Base-by-base conservation (phyloP, 2,329 filamentous ascomycete genomes). In the Drechslera avenae region DNA sequence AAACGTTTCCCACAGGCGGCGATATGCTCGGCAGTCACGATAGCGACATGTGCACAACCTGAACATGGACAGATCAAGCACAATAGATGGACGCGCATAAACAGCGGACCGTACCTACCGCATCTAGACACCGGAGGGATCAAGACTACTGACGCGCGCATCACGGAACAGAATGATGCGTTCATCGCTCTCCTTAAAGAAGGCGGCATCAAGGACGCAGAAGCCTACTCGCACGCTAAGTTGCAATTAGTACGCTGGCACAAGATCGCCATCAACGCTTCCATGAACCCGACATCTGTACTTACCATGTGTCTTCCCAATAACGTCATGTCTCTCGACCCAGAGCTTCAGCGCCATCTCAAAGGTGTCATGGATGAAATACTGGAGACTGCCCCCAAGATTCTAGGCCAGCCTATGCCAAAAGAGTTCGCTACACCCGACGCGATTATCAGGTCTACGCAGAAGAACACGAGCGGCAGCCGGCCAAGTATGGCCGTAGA, bases 201-300 rank as follows among this genome's bases (percentile, higher is more conserved):
- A n/a, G 86, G 86, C 31, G 82, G 82, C 1, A 83, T 90, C 57
- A 80, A 80, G 51, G 87, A 90, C 69, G 85, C 86, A 4, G 82
- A 86, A 54, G 76, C 81, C 6, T 84, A 87, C 61, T 79, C 83
- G 39, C 85, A 89, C 69, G 75, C 84, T 26, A 86, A 84, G 52
- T 76, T 90, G 37, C 88, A 90, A 72, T 81, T 84, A 34, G 82
- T 90, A 14, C 79, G 87, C 18, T 90, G 87, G 87, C 87, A 90
- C 72, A 90, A 90, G 72, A 83, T 90, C 55, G 86, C 85, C 62
- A 89, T 90, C 76, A 90, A 90, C 70, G 85, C 86, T 0, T 83
- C 85, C 43, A 88, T 90, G 81, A 90, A 90, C 73, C 86, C 87
- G 0, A 86, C 84, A 1, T 84, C 86, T 2, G 86, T 90, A 6